A percentile compares a stretch with the other conserved stretches of the same genome.
phyloP scores from a whole-genome alignment of 2,329 filamentous ascomycete genomes.

The Pyrenochaeta sp. region DNA sequence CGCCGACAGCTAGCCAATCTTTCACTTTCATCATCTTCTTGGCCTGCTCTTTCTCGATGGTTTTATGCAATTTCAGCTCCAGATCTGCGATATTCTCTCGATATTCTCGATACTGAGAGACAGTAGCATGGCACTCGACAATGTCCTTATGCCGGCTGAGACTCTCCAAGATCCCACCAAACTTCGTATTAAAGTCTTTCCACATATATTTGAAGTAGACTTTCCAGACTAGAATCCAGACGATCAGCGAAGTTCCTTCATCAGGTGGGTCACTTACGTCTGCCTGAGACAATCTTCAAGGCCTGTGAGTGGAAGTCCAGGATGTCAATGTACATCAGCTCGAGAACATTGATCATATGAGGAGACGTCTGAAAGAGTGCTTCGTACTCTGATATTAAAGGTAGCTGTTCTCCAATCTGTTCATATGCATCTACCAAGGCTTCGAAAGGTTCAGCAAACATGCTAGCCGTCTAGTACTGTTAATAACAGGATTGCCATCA shows the following conservation, averaged over 20 bases:
- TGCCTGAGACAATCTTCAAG: constrained; percentile 34
- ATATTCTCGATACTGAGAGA: constrained; percentile 25
- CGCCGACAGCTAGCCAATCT: constrained; percentile 28
- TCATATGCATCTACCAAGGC: constrained; percentile 49
- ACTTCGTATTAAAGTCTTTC: constrained; percentile 38
- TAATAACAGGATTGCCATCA: constrained; percentile 2
- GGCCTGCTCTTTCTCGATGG: constrained; percentile 13
- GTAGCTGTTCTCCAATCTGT: constrained; percentile 49
- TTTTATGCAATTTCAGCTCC: constrained; percentile 14
- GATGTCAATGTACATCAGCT: constrained; percentile 49
- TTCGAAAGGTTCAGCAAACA: constrained; percentile 46
- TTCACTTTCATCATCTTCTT: constrained; percentile 23
- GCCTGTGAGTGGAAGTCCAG: constrained; percentile 49
- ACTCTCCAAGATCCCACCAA: constrained; percentile 35
- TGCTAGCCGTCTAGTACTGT: constrained; percentile 34
- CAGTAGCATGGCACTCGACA: constrained; percentile 29
- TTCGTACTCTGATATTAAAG: constrained; percentile 44
- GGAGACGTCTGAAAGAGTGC: constrained; percentile 34
- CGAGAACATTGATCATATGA: constrained; percentile 42
- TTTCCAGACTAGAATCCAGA: constrained; percentile 21
- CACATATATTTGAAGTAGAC: constrained; percentile 32
- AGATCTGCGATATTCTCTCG: constrained; percentile 20
- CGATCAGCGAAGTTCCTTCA: too few species aligned
- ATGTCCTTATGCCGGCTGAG: constrained; percentile 34
- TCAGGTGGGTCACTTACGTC: constrained; percentile 15